Conservation (phyloP, 768 basidiomycete species). For the Amanita fuliginea region DNA sequence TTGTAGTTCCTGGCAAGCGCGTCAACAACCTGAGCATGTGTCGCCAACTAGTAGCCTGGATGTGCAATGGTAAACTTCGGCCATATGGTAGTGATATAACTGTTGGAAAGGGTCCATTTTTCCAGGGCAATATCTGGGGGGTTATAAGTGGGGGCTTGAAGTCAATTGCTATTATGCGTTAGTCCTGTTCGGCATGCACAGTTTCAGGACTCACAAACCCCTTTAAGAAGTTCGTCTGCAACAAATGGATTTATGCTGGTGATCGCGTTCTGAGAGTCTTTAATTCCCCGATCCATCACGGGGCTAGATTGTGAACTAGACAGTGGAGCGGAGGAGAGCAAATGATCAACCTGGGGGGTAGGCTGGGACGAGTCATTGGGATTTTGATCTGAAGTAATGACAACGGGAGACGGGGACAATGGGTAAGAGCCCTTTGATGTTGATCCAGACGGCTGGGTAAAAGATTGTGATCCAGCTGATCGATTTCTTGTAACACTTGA, state of each 20-base stretch:
- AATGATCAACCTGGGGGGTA: neutral
- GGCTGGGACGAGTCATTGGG: neutral
- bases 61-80: conserved; percentile 53
- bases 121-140: conserved; percentile 32
- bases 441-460: neutral
- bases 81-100: conserved; percentile 68
- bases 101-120: conserved; percentile 45
- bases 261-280: neutral
- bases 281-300: neutral
- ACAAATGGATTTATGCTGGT: conserved; percentile 29
- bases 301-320: neutral
- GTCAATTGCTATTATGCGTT: conserved; percentile 44
- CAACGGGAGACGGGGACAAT: neutral
- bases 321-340: neutral
- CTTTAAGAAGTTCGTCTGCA: conserved; percentile 43
- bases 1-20: conserved; percentile 51
- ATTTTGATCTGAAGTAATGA: neutral
- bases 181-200: neutral
- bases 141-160: conserved; percentile 51
- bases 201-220: conserved; percentile 46
- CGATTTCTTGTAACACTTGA: neutral
- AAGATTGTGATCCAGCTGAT: neutral
- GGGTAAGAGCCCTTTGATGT: neutral
- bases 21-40: conserved; percentile 69
- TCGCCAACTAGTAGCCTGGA: conserved; percentile 68